Percentiles rank a stretch among this genome's conserved stretches.
These are phyloP conservation scores for Diaporthe citri DNA, from an alignment of 2,329 filamentous ascomycete species.

Conservation along the genomic window DNA sequence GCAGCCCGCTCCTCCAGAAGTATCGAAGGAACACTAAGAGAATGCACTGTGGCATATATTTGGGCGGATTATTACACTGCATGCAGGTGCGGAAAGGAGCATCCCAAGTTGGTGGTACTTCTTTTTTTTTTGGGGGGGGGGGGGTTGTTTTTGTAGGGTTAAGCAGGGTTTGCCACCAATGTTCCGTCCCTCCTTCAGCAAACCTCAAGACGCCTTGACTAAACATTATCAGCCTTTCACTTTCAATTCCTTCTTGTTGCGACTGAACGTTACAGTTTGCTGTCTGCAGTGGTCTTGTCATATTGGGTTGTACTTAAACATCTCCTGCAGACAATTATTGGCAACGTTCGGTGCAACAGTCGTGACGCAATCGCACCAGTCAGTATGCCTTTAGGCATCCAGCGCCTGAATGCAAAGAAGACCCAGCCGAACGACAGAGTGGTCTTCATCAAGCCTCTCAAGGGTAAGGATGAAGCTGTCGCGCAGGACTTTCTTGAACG, in stretches of 20 bases:
- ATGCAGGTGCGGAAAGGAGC: not conserved
- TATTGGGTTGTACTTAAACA: not conserved
- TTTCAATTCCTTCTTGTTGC: not conserved
- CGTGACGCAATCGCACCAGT: constrained; percentile 31
- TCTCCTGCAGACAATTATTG: not conserved
- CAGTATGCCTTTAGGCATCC: constrained; percentile 81
- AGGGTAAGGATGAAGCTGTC: constrained; percentile 71
- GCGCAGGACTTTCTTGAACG: constrained; percentile 80
- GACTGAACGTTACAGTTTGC: not conserved
- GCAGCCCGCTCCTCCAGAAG: not conserved
- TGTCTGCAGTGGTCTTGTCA: not conserved
- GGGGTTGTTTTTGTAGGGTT: not conserved
- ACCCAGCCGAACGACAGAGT: constrained; percentile 83
- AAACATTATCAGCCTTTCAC: not conserved
- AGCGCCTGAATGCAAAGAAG: constrained; percentile 81
- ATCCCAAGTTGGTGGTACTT: too few species aligned
- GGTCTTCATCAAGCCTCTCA: constrained; percentile 86
- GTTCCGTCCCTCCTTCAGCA: not conserved
- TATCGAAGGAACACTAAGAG: not conserved
- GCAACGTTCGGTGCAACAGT: not conserved
- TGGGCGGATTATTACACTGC: not conserved
- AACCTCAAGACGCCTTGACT: not conserved
- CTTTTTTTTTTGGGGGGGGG: too few species aligned
- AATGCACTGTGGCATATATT: not conserved
- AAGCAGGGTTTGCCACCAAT: constrained; percentile 9